These are phyloP conservation scores for Chamaecyparis obtusa DNA, from an alignment of 75 land plant genomes.

Conservation along the genomic window DNA sequence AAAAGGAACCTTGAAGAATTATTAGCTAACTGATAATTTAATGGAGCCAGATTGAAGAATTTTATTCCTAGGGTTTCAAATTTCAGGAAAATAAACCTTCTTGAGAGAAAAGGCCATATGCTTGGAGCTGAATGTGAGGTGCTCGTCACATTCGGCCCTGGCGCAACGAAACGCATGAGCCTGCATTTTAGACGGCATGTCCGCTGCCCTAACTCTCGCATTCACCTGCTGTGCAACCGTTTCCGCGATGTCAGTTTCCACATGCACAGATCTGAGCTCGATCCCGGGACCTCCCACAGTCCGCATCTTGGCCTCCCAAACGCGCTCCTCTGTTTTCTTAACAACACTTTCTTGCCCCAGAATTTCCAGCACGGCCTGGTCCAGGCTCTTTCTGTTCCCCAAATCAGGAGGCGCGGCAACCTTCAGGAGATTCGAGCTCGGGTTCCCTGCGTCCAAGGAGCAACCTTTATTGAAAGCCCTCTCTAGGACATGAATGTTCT, in stretches of 20 bases:
- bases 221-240: slow-evolving; percentile 33
- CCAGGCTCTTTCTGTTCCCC: neutral
- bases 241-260: neutral
- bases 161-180: slow-evolving; percentile 75
- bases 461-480: neutral
- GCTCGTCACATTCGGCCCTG: slow-evolving; percentile 44
- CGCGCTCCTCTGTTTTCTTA: neutral
- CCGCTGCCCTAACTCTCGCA: slow-evolving; percentile 47
- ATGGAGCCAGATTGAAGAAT: no score
- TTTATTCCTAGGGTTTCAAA: no score
- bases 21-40: neutral
- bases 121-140: slow-evolving; percentile 51
- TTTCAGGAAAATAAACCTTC: slow-evolving; percentile 37
- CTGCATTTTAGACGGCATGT: slow-evolving; percentile 85
- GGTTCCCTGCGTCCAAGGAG: slow-evolving; percentile 4
- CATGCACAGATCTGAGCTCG: neutral
- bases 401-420: neutral
- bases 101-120: slow-evolving; percentile 68
- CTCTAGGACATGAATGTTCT: neutral
- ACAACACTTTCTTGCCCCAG: neutral
- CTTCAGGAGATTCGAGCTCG: neutral
- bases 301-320: neutral
- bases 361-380: slow-evolving; percentile 5
- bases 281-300: neutral
- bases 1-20: neutral